These are phyloP conservation scores for Zelopaecilomyces penicillatus DNA, from an alignment of 2,329 filamentous ascomycete genomes.

Conservation along the genomic window DNA sequence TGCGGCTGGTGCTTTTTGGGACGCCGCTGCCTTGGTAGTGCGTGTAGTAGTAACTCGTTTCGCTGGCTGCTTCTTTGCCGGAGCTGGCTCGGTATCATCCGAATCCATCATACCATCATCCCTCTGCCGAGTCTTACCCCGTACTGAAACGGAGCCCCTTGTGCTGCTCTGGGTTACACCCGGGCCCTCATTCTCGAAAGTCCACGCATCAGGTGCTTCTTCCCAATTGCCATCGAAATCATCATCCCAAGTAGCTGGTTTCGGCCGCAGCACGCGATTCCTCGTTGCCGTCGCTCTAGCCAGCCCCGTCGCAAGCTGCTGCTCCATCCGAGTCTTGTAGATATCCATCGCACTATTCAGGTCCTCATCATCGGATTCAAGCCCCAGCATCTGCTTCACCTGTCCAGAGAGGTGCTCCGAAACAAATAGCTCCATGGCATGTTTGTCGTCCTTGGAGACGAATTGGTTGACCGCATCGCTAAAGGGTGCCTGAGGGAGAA, in stretches of 20 bases:
- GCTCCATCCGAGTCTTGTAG: conserved; percentile 61
- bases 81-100: conserved; percentile 8
- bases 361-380: conserved; percentile 57
- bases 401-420: conserved; percentile 62
- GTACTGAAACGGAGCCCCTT: conserved; percentile 8
- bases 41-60: conserved; percentile 25
- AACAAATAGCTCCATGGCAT: conserved; percentile 78
- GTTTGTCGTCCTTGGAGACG: conserved; percentile 90
- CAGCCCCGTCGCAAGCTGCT: conserved; percentile 56
- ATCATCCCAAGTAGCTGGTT: conserved; percentile 77
- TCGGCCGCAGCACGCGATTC: conserved; percentile 53
- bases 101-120: conserved; percentile 22
- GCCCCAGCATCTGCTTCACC: conserved; percentile 58
- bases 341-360: conserved; percentile 66
- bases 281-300: conserved; percentile 22
- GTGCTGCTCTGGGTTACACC: conserved; percentile 9
- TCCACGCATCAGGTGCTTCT: conserved; percentile 58
- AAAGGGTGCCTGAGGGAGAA: conserved; percentile 86
- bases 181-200: conserved; percentile 21
- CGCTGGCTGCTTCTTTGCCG: conserved; percentile 39
- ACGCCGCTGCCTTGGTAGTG: conserved; percentile 17
- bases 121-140: conserved; percentile 15
- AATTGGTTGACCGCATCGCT: conserved; percentile 89
- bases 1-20: conserved; percentile 20
- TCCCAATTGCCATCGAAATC: conserved; percentile 83